Evolutionary conservation across 2,329 filamentous ascomycete species (phyloP), one percentile per base, ranked within the genome.

Genomic region (Talaromyces sp.): DNA sequence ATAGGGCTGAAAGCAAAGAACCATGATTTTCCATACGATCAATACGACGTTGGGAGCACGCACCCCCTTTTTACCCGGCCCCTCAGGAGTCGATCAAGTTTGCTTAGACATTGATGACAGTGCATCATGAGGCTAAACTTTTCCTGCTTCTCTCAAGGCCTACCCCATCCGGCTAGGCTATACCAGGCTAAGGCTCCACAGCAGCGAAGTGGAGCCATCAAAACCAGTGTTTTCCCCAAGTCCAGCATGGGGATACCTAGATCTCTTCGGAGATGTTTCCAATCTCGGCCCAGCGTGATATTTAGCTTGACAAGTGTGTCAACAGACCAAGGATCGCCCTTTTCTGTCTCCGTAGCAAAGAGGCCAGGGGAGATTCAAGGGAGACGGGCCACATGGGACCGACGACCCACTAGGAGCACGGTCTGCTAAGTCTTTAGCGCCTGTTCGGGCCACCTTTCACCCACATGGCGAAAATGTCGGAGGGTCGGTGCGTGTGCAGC

Each of bases 221-320:
- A n/a, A n/a, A 54, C n/a, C 41, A 35, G 43, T 4, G 29, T 27
- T 45, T n/a, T 39, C 54, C 55, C 54, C 56, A 52, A 57, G 41
- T 10, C 39, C 29, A 35, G 39, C n/a, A 55, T 30, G 51, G 46
- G 42, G 51, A 43, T n/a, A 14, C 43, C 46, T 49, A 61, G 58
- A 63, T 60, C 57, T 32, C 19, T 39, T 46, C 57, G 55, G 58
- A 47, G 49, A 60, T 56, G 27, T 57, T 59, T 41, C 59, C 45
- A 30, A 51, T 42, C 32, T 10, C n/a, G 47, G 47, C 41, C 41
- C 42, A 46, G 49, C 33, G 42, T 30, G 27, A n/a, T 13, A 24
- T 17, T 20, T 46, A 44, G 41, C 27, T 20, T 22, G 20, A 19
- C 36, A 14, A 35, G 20, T 16, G 33, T 19, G 36, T 24, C 27